Evolutionary conservation across 2,329 filamentous ascomycete species (phyloP), one percentile per base, ranked within the genome.

Genomic region (Trichoderma sp.): DNA sequence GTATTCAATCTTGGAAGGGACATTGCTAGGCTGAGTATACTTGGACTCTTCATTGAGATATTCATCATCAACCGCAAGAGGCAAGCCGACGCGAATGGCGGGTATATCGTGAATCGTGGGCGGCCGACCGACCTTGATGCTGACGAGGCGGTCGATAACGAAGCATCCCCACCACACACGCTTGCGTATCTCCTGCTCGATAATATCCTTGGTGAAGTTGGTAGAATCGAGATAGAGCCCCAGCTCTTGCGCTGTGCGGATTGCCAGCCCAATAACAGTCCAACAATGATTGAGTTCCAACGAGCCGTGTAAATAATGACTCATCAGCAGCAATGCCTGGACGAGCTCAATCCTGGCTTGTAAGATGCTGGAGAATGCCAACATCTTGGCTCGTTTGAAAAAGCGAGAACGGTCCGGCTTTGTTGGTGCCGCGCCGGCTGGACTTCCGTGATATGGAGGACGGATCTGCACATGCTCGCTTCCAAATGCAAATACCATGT

Each of bases 141-240:
- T 72, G 27, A 72, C 69, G n/a, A 72, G 69, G 29, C 69, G 69
- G 38, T 72, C 69, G 24, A 72, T 72, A 4, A 72, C 69, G 59
- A 72, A 72, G 59, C 69, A 72, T 6, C 69, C 69, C 69, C 69
- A 72, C 69, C 69, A 72, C n/a, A 72, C 69, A 12, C 69, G 69
- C 59, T 72, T 72, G n/a, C 69, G 69, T 35, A 64, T 72, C 69
- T 72, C 69, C 69, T 72, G 69, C 59, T 72, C 69, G 11, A 72
- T 29, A 24, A 64, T 64, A 9, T 72, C 69, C 3, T 60, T 31
- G 18, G 69, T 72, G 18, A 72, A 72, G 8, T 72, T 62, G 18
- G 69, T 38, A 14, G 69, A 38, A 29, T 64, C 69, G 38, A 72
- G 69, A 64, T 72, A 72, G 16, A 72, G 69, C 14, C 69, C 69